These are phyloP conservation scores for Xylaria hypoxylon DNA, from an alignment of 2,329 filamentous ascomycete genomes.

Conservation along the genomic window DNA sequence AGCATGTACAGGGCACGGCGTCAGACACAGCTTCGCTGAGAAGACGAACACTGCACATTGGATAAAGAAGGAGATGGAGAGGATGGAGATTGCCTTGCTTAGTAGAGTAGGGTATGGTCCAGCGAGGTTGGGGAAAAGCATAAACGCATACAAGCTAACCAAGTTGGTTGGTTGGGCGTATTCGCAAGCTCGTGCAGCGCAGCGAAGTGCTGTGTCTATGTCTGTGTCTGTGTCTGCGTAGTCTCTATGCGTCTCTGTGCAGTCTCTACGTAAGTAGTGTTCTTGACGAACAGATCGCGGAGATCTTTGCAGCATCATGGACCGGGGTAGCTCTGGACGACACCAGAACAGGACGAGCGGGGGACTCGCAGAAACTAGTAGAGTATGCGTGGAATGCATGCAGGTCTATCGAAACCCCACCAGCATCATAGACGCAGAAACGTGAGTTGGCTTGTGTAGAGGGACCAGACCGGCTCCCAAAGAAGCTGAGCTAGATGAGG, in stretches of 20 bases:
- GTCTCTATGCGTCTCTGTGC: background rate
- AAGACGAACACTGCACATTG: background rate
- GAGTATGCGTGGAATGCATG: slow-evolving; percentile 25
- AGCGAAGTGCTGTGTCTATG: background rate
- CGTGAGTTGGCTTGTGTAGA: slow-evolving; percentile 6
- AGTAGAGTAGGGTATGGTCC: background rate
- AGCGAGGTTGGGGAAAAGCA: background rate
- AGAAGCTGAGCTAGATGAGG: slow-evolving; percentile 31
- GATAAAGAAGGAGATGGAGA: background rate
- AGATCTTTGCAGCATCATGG: slow-evolving; percentile 27
- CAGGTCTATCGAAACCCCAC: slow-evolving; percentile 23
- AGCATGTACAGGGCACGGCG: background rate
- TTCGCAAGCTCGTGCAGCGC: background rate
- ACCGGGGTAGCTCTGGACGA: slow-evolving; percentile 19
- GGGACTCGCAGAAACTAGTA: slow-evolving; percentile 6
- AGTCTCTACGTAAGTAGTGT: background rate
- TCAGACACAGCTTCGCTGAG: background rate
- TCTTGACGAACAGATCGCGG: slow-evolving; percentile 14
- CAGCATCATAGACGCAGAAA: slow-evolving; percentile 11
- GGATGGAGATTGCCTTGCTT: background rate
- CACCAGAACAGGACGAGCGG: slow-evolving; percentile 5
- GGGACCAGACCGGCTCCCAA: slow-evolving; percentile 29
- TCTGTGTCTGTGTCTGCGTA: too few species aligned
- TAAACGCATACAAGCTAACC: background rate
- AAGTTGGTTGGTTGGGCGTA: background rate